These are phyloP conservation scores for Podaxis carcinomalis DNA, from an alignment of 768 basidiomycete species.

Conservation along the genomic window DNA sequence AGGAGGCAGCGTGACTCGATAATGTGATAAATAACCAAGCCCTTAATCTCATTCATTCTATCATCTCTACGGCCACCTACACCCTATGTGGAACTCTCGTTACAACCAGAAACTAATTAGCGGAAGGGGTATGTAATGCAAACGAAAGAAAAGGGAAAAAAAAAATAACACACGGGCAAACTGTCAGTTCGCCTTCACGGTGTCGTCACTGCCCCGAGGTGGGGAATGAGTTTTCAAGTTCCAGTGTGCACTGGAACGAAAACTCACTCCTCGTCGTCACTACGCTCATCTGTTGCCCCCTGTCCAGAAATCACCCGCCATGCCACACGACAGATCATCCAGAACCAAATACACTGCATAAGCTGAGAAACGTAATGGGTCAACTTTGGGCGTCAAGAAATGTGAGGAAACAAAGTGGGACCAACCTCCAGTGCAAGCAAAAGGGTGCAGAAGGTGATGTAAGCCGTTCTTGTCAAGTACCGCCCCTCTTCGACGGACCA, in stretches of 20 bases:
- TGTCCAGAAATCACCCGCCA: slow-evolving; percentile 69
- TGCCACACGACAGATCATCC: slow-evolving; percentile 81
- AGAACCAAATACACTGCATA: slow-evolving; percentile 82
- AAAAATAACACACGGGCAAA: background rate
- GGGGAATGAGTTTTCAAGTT: background rate
- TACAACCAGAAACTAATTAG: background rate
- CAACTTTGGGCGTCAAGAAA: background rate
- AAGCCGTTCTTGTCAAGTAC: slow-evolving; percentile 46
- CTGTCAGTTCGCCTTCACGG: slow-evolving; percentile 7
- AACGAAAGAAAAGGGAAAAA: background rate
- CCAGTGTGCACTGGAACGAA: background rate
- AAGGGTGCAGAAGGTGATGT: slow-evolving; percentile 46
- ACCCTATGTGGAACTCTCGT: background rate
- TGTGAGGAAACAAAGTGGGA: slow-evolving; percentile 3
- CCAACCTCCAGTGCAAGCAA: slow-evolving; percentile 62
- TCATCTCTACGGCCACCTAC: background rate
- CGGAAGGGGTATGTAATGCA: background rate
- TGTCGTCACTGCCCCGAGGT: background rate
- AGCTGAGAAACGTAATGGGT: slow-evolving; percentile 33
- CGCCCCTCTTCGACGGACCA: slow-evolving; percentile 59
- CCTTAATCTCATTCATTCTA: background rate
- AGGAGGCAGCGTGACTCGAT: slow-evolving; percentile 22
- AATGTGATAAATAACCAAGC: background rate
- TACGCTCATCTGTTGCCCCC: slow-evolving; percentile 80
- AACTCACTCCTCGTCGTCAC: slow-evolving; percentile 53